These are phyloP conservation scores for Taxillus chinensis DNA, from an alignment of 164 flowering plant genomes.

Conservation along the genomic window DNA sequence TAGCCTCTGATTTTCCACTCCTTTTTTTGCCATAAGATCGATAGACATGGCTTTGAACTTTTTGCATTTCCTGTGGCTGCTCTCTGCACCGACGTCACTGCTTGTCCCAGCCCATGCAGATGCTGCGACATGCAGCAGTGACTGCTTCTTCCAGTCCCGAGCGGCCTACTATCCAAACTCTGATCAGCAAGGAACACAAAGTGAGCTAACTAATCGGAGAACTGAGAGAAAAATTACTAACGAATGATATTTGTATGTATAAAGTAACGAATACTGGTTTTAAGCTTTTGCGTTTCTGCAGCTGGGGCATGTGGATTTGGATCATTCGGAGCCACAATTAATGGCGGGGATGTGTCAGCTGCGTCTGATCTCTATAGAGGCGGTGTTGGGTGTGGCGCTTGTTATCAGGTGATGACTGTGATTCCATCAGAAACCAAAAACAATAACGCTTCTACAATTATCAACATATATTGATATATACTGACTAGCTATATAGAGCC, in stretches of 20 bases:
- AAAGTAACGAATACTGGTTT: not conserved
- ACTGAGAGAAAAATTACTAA: too few species aligned
- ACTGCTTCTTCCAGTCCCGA: conserved; percentile 49
- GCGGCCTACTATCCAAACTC: conserved; percentile 73
- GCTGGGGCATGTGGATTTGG: conserved; percentile 79
- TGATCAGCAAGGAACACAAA: conserved; percentile 53
- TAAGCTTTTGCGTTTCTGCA: conserved; percentile 15
- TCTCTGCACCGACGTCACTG: conserved; percentile 19
- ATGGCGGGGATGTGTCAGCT: conserved; percentile 80
- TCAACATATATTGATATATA: too few species aligned
- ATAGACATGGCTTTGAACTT: not conserved
- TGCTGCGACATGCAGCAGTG: conserved; percentile 37
- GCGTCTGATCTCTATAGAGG: conserved; percentile 64
- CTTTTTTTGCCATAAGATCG: not conserved
- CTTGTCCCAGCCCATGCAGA: conserved; percentile 20
- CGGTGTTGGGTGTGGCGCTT: conserved; percentile 88
- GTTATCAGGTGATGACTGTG: conserved; percentile 55
- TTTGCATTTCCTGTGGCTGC: conserved; percentile 13
- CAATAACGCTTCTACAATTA: not conserved
- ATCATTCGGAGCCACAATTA: conserved; percentile 67
- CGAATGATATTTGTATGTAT: not conserved
- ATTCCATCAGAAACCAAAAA: not conserved
- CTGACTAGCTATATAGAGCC: not conserved
- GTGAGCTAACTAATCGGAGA: conserved; percentile 18
- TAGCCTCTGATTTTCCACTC: not conserved